Conservation (phyloP, 805 yeast species). For the Priceomyces fermenticarens region DNA sequence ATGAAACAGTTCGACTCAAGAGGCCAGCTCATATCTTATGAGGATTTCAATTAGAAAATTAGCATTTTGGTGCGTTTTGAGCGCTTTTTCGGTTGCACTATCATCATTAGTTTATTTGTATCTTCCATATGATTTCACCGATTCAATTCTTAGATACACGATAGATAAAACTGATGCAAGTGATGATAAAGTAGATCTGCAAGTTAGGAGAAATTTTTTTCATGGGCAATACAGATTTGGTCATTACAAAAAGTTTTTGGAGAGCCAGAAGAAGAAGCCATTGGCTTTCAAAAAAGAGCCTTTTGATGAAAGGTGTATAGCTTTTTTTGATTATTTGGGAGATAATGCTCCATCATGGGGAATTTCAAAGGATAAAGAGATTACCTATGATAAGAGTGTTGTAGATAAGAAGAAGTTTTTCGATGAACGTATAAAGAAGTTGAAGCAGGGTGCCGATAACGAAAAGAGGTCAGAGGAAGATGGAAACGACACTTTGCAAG, state of each 20-base stretch:
- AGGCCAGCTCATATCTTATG: constrained; percentile 3
- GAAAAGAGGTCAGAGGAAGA: constrained; percentile 8
- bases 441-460: constrained; percentile 6
- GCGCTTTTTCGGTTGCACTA: neutral
- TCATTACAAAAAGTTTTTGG: constrained; percentile 16
- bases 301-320: constrained; percentile 20
- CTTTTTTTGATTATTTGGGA: constrained; percentile 20
- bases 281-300: constrained; percentile 9
- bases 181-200: neutral
- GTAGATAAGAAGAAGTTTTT: constrained; percentile 16
- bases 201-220: constrained; percentile 13
- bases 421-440: constrained; percentile 6
- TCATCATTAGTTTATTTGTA: neutral
- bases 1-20: neutral
- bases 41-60: constrained; percentile 10
- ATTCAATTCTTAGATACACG: neutral
- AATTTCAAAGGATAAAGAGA: constrained; percentile 11
- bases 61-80: neutral
- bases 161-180: neutral
- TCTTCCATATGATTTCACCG: neutral
- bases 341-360: constrained; percentile 20
- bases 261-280: neutral
- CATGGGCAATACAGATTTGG: constrained; percentile 20
- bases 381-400: constrained; percentile 17
- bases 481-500: constrained; percentile 8